Evolutionary conservation across 192 early-diverging fungal genomes (phyloP).

Genomic region (Rhizophagus prolifer): DNA sequence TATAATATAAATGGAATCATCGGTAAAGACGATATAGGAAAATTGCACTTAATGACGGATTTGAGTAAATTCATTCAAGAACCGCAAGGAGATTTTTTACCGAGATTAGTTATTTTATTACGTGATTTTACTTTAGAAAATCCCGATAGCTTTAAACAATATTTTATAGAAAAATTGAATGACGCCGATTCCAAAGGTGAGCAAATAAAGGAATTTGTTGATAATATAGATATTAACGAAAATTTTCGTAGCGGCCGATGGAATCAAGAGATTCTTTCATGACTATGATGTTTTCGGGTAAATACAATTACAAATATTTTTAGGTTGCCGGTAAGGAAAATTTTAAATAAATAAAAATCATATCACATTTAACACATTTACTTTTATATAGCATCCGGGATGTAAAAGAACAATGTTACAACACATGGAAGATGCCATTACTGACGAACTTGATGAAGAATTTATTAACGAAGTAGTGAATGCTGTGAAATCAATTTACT

Average conservation of each 20-base stretch:
- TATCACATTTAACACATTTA: too few species aligned
- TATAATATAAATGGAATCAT: constrained; percentile 27
- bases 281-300: not conserved
- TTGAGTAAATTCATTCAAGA: constrained; percentile 17
- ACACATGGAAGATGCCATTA: not conserved
- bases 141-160: not conserved
- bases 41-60: constrained; percentile 25
- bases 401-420: not conserved
- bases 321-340: not conserved
- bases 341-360: too few species aligned
- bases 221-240: too few species aligned
- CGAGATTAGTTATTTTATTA: constrained; percentile 17
- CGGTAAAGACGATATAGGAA: constrained; percentile 13
- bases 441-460: not conserved
- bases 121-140: constrained; percentile 17
- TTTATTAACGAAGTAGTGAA: not conserved
- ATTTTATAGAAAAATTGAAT: constrained; percentile 18
- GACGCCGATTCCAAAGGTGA: constrained; percentile 10
- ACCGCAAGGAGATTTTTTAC: constrained; percentile 3
- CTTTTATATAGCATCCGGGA: not conserved
- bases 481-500: not conserved
- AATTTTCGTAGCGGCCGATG: not conserved
- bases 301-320: not conserved
- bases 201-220: not conserved
- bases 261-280: not conserved